These are phyloP conservation scores for Taphrina flavorubra DNA, from an alignment of 1,139 yeast species.

Conservation along the genomic window DNA sequence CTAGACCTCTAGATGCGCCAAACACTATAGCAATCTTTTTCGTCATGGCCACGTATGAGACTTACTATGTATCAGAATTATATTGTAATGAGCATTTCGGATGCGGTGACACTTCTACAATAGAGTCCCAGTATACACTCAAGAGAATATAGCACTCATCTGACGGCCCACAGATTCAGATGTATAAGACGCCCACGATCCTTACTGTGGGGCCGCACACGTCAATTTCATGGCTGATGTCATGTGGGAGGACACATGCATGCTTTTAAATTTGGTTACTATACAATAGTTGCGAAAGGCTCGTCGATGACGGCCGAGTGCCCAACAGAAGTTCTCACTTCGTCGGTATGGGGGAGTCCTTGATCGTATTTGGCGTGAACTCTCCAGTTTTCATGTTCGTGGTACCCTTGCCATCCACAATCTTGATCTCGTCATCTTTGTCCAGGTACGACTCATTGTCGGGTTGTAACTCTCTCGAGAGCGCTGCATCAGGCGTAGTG, in stretches of 20 bases:
- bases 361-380: constrained; percentile 22
- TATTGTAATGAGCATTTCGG: too few species aligned
- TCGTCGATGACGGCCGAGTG: too few species aligned
- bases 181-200: too few species aligned
- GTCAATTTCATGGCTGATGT: too few species aligned
- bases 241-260: neutral
- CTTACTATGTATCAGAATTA: too few species aligned
- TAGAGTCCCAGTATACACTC: too few species aligned
- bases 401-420: constrained; percentile 30
- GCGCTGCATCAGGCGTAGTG: constrained; percentile 34
- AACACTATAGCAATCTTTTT: constrained; percentile 17
- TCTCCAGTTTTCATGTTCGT: constrained; percentile 32
- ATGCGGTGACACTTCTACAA: too few species aligned
- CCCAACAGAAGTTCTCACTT: neutral
- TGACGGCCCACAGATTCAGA: too few species aligned
- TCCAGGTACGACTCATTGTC: constrained; percentile 28
- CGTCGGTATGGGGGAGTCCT: constrained; percentile 11
- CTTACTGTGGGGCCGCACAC: too few species aligned
- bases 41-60: neutral
- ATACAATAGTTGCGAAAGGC: neutral
- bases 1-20: constrained; percentile 28
- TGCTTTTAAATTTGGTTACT: neutral
- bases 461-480: constrained; percentile 25
- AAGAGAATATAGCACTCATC: too few species aligned
- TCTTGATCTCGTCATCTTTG: constrained; percentile 25